phyloP scores from a whole-genome alignment of 2,329 filamentous ascomycete species.

The Trichoderma atroviride region DNA sequence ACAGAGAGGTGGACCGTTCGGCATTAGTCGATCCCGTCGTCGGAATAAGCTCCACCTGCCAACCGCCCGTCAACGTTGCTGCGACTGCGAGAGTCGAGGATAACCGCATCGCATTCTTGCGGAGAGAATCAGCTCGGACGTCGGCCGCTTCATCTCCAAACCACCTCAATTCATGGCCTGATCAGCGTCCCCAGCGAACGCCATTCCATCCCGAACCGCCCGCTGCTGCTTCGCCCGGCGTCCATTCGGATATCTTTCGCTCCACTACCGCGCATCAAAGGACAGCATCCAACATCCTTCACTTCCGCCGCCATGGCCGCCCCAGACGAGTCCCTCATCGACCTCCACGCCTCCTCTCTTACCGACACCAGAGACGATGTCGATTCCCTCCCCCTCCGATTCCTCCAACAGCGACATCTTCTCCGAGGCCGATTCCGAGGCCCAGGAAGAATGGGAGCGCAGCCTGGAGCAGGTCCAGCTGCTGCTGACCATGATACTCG shows the following conservation, averaged over 20 bases:
- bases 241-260: neutral
- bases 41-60: constrained; percentile 10
- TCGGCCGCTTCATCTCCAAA: neutral
- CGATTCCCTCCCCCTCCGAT: constrained; percentile 66
- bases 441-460: constrained; percentile 92
- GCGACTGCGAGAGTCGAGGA: constrained; percentile 8
- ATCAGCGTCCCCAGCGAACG: neutral
- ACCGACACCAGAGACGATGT: constrained; percentile 58
- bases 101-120: neutral
- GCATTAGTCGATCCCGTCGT: neutral
- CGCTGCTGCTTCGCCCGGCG: neutral
- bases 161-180: constrained; percentile 9
- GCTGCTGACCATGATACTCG: constrained; percentile 88
- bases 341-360: constrained; percentile 52
- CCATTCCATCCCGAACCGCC: neutral
- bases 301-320: constrained; percentile 34
- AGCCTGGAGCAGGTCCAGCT: constrained; percentile 92
- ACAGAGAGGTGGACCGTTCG: neutral
- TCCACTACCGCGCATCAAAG: neutral
- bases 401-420: constrained; percentile 60
- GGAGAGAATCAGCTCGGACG: neutral
- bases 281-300: neutral
- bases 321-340: constrained; percentile 51
- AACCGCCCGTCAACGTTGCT: neutral
- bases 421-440: constrained; percentile 72